Percentiles rank a stretch among this genome's conserved stretches.
Conservation (phyloP, 352 stramenopile genomes). For the Globisporangium canariense region DNA sequence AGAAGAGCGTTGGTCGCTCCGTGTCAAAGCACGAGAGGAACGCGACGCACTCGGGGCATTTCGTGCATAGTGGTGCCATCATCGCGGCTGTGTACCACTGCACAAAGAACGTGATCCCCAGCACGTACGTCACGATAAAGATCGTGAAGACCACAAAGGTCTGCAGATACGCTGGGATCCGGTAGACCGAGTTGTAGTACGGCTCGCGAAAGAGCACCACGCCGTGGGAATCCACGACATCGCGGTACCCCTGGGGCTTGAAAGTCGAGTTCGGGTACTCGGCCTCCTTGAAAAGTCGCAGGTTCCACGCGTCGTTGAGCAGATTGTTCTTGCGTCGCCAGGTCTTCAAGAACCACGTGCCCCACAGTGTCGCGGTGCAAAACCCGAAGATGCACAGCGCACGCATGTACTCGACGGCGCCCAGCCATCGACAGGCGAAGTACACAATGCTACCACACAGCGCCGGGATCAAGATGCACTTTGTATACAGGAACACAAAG, state of each 20-base stretch:
- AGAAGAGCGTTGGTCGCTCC: conserved; percentile 64
- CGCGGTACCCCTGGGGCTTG: conserved; percentile 64
- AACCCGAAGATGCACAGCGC: conserved; percentile 79
- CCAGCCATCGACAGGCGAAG: conserved; percentile 64
- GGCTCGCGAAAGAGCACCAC: conserved; percentile 74
- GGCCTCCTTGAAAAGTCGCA: conserved; percentile 83
- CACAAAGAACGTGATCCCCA: conserved; percentile 83
- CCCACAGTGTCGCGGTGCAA: conserved; percentile 70
- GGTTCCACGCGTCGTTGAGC: conserved; percentile 80
- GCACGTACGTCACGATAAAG: conserved; percentile 76
- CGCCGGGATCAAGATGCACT: conserved; percentile 65
- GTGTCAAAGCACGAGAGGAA: conserved; percentile 86
- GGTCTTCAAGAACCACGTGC: conserved; percentile 70
- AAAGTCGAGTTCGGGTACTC: conserved; percentile 83
- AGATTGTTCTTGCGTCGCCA: conserved; percentile 79
- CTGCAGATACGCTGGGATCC: conserved; percentile 77
- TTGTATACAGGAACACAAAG: conserved; percentile 84
- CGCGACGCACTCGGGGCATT: conserved; percentile 64
- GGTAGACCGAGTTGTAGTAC: conserved; percentile 77
- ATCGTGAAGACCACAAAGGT: conserved; percentile 77
- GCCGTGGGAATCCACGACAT: conserved; percentile 74
- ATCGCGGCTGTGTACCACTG: conserved; percentile 87
- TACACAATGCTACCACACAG: conserved; percentile 60
- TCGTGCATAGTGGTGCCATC: conserved; percentile 77
- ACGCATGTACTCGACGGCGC: conserved; percentile 75